phyloP scores from a whole-genome alignment of 768 basidiomycete species.

The Suillus tomentosus region DNA sequence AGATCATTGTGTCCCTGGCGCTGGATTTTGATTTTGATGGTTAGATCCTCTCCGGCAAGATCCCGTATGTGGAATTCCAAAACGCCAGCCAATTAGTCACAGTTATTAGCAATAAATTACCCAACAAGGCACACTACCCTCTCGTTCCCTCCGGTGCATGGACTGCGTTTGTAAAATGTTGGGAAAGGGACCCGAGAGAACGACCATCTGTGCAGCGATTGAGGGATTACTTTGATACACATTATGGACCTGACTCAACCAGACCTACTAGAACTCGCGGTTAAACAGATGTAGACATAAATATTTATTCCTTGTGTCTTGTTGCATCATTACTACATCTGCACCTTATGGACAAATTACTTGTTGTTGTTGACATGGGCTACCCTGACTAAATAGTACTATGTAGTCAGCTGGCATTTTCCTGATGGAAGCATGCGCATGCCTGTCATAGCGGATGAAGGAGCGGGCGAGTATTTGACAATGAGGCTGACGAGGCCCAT shows the following conservation, averaged over 20 bases:
- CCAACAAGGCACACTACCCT: not conserved
- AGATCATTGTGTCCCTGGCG: not conserved
- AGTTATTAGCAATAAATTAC: not conserved
- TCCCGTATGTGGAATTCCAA: conserved; percentile 21
- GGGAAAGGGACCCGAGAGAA: not conserved
- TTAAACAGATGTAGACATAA: not conserved
- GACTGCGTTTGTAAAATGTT: not conserved
- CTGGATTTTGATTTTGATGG: not conserved
- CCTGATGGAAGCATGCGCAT: not conserved
- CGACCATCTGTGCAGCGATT: not conserved
- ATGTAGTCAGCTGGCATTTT: no score
- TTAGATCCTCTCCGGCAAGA: conserved; percentile 27
- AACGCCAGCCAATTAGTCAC: conserved; percentile 17
- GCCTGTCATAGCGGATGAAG: not conserved
- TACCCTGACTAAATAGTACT: no score
- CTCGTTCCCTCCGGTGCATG: not conserved
- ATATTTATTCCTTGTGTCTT: not conserved
- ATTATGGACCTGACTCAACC: not conserved
- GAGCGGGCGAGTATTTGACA: not conserved
- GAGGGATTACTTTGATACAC: not conserved
- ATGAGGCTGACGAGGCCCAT: not conserved
- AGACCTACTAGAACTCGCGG: conserved; percentile 3
- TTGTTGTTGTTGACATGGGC: not conserved
- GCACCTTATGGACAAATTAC: not conserved
- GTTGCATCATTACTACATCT: not conserved